Conservation (phyloP, 768 basidiomycete genomes). For the Tylopilus subfusipes region DNA sequence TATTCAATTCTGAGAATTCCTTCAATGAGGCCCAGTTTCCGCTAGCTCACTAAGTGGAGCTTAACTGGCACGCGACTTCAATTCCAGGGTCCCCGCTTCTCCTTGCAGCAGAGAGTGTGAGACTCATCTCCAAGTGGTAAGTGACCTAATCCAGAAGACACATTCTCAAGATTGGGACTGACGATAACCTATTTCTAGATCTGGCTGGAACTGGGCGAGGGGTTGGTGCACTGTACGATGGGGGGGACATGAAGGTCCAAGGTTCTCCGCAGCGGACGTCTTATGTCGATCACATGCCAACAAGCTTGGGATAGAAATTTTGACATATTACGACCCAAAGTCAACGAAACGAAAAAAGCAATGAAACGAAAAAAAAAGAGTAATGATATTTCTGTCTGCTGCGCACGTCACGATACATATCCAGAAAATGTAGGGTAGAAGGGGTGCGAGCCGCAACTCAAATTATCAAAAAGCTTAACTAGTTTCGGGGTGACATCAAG, state of each 20-base stretch:
- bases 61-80: background rate
- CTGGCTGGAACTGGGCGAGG: constrained; percentile 5
- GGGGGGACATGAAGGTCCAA: background rate
- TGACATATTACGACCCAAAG: background rate
- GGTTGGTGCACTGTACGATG: background rate
- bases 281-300: background rate
- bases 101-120: background rate
- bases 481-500: background rate
- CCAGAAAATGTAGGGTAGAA: constrained; percentile 15
- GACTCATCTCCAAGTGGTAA: constrained; percentile 8
- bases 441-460: constrained; percentile 19
- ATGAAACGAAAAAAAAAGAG: background rate
- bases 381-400: background rate
- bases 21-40: background rate
- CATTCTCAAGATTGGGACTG: background rate
- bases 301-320: background rate
- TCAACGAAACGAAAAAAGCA: background rate
- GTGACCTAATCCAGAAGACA: constrained; percentile 6
- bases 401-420: constrained; percentile 4
- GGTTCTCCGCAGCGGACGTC: background rate
- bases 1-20: background rate
- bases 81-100: background rate
- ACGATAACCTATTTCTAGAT: constrained; percentile 11
- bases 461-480: constrained; percentile 27
- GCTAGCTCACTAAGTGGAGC: background rate